These are phyloP conservation scores for Diaporthe longicolla DNA, from an alignment of 2,329 filamentous ascomycete species.

Conservation along the genomic window DNA sequence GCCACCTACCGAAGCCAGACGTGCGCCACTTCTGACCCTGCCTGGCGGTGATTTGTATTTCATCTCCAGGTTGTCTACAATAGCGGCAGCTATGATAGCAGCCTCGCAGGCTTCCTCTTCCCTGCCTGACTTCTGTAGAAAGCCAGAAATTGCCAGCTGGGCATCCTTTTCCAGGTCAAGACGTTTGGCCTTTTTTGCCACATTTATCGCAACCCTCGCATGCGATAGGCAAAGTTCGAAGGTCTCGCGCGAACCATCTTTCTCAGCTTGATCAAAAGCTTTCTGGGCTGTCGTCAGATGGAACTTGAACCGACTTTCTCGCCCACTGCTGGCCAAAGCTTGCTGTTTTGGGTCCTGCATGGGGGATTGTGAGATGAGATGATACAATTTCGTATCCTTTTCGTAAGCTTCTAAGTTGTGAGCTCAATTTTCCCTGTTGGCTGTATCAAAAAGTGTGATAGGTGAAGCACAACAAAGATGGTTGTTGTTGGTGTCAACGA, in stretches of 20 bases:
- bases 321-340: not conserved
- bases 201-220: not conserved
- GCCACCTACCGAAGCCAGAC: not conserved
- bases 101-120: conserved; percentile 5
- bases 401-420: too few species aligned
- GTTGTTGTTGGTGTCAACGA: not conserved
- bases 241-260: not conserved
- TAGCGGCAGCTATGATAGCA: not conserved
- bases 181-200: not conserved
- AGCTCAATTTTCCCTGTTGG: too few species aligned
- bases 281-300: not conserved
- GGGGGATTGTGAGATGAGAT: conserved; percentile 44
- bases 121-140: not conserved
- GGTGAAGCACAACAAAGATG: not conserved
- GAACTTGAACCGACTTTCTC: not conserved
- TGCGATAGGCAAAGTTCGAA: not conserved
- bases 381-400: not conserved
- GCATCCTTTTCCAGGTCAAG: not conserved
- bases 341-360: not conserved
- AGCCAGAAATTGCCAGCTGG: not conserved
- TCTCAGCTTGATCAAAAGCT: not conserved
- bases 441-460: not conserved
- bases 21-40: not conserved
- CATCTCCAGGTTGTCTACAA: not conserved
- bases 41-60: not conserved